Conservation (phyloP, 2,329 filamentous ascomycete genomes). For the Ascosphaera aggregata region DNA sequence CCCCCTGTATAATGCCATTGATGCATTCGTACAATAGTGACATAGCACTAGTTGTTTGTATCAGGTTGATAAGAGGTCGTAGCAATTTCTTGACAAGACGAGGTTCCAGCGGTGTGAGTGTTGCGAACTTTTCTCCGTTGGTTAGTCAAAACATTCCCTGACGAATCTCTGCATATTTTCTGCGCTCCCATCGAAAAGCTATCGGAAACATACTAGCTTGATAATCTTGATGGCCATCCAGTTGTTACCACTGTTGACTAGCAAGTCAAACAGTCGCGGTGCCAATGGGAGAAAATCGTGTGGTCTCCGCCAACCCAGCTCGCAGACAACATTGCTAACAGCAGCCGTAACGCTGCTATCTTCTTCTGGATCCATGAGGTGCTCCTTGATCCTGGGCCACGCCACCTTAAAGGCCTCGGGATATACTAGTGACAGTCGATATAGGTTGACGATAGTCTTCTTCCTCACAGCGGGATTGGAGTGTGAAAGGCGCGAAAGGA, state of each 20-base stretch:
- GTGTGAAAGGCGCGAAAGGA: conserved; percentile 69
- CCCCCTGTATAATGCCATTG: conserved; percentile 92
- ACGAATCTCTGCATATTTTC: no score
- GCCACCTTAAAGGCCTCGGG: conserved; percentile 78
- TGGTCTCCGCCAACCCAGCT: conserved; percentile 80
- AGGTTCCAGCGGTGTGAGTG: conserved; percentile 76
- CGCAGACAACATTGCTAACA: conserved; percentile 91
- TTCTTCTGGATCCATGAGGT: conserved; percentile 70
- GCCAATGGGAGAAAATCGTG: conserved; percentile 85
- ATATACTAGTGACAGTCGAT: conserved; percentile 84
- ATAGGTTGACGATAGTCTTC: conserved; percentile 88
- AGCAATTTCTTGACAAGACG: conserved; percentile 76
- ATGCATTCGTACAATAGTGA: conserved; percentile 97
- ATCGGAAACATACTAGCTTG: conserved; percentile 46
- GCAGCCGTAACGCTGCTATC: conserved; percentile 86
- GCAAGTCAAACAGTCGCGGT: conserved; percentile 70
- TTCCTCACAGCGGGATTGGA: conserved; percentile 71
- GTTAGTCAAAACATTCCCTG: no score
- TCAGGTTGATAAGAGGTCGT: conserved; percentile 75
- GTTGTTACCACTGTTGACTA: conserved; percentile 85
- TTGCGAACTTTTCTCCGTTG: conserved; percentile 49
- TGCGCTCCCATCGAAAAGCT: no score
- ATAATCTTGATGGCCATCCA: conserved; percentile 99
- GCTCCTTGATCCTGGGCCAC: conserved; percentile 95
- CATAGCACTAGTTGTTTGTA: conserved; percentile 89